Conservation (phyloP, 78 protist species). For the Pigoraptor vietnamica region DNA sequence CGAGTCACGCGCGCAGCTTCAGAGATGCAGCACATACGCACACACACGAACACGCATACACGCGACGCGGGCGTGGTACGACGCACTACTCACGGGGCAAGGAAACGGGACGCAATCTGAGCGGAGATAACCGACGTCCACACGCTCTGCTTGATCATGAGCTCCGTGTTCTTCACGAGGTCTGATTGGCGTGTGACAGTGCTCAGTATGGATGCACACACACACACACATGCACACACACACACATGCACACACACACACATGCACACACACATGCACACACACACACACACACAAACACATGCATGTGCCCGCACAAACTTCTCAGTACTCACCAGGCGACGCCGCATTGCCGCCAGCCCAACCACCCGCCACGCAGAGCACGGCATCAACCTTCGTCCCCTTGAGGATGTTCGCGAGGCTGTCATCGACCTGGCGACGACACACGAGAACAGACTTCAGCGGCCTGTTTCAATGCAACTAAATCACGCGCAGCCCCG, state of each 20-base stretch:
- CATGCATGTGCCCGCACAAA: not conserved
- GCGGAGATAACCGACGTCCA: conserved; percentile 35
- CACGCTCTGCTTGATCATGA: conserved; percentile 46
- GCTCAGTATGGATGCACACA: too few species aligned
- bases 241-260: not conserved
- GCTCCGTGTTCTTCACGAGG: conserved; percentile 26
- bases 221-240: not conserved
- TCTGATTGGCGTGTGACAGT: not conserved
- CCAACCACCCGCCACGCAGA: conserved; percentile 64
- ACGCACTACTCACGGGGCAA: not conserved
- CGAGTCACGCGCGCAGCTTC: too few species aligned
- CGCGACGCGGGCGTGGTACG: too few species aligned
- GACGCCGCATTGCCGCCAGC: conserved; percentile 44
- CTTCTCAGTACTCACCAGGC: not conserved
- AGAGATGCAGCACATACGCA: too few species aligned
- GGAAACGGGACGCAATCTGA: conserved; percentile 15
- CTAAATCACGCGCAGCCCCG: too few species aligned
- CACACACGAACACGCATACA: too few species aligned
- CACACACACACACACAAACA: not conserved
- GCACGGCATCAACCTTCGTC: conserved; percentile 30
- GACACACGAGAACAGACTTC: too few species aligned
- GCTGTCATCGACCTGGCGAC: not conserved
- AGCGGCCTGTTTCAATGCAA: too few species aligned
- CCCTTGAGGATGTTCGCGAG: conserved; percentile 1
- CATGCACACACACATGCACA: not conserved